Percentiles rank a stretch among this genome's conserved stretches.
Evolutionary conservation across 768 basidiomycete species (phyloP).

Genomic region (Phaffia australis): DNA sequence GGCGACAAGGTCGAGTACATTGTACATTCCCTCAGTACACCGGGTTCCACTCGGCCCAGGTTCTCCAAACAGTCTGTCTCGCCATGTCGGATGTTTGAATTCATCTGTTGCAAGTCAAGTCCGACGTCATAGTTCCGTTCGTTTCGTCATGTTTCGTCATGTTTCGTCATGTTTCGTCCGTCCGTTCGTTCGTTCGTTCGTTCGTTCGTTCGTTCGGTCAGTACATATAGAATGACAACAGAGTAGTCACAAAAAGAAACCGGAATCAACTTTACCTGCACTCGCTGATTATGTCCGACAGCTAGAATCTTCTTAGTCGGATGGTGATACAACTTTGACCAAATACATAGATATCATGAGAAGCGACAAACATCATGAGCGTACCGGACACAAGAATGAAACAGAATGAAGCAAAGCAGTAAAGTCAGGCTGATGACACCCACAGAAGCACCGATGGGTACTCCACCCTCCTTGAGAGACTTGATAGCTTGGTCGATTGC

Average conservation of each 20-base stretch:
- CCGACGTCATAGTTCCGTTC: too few relatives aligned
- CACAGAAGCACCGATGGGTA: conserved; percentile 17
- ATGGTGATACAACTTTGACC: conserved; percentile 22
- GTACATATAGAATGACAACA: neutral
- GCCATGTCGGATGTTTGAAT: conserved; percentile 19
- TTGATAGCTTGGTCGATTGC: conserved; percentile 6
- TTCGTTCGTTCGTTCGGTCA: neutral
- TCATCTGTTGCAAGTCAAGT: conserved; percentile 4
- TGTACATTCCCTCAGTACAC: conserved; percentile 12
- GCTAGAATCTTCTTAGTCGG: conserved; percentile 21
- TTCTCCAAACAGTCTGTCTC: conserved; percentile 24
- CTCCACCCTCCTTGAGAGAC: conserved; percentile 3
- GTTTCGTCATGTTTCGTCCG: too few relatives aligned
- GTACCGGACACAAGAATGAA: neutral
- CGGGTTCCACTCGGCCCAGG: conserved; percentile 11
- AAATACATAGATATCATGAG: neutral
- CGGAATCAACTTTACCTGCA: conserved; percentile 12
- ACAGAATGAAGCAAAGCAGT: neutral
- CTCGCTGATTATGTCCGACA: conserved; percentile 24
- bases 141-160: too few relatives aligned
- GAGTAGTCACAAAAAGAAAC: neutral
- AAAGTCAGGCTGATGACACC: neutral
- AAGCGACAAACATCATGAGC: neutral
- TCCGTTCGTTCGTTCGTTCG: too few relatives aligned
- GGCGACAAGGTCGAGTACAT: conserved; percentile 16